Evolutionary conservation across 73 alveolate species (phyloP).

Genomic region (Paramecium sexaurelia): DNA sequence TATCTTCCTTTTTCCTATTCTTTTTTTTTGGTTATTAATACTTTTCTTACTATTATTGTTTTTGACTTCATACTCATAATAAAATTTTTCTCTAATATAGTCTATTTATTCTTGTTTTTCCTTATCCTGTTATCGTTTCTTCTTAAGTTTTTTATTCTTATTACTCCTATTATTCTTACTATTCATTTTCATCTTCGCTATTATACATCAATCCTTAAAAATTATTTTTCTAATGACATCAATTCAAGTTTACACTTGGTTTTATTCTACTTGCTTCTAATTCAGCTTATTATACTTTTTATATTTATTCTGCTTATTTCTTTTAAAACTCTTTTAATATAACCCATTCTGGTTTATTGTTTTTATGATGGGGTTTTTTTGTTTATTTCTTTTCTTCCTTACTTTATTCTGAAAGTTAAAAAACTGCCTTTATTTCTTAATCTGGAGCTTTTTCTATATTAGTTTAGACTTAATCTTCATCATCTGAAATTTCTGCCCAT

Average conservation of each 20-base stretch:
- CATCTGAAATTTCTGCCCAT: slow-evolving; percentile 15
- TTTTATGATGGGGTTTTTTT: background rate
- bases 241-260: background rate
- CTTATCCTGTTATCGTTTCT: background rate
- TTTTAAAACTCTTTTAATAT: background rate
- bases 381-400: background rate
- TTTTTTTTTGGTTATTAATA: background rate
- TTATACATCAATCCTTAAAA: background rate
- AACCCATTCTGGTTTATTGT: background rate
- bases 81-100: background rate
- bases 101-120: background rate
- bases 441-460: background rate
- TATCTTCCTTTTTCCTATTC: background rate
- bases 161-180: background rate
- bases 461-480: background rate
- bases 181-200: background rate
- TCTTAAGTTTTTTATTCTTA: background rate
- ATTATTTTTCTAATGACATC: background rate
- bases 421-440: background rate
- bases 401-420: background rate
- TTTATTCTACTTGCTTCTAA: background rate
- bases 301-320: background rate
- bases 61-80: background rate
- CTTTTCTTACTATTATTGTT: background rate
- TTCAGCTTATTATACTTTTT: background rate